These are phyloP conservation scores for Delonix regia DNA, from an alignment of 306 rosid species.

Conservation along the genomic window DNA sequence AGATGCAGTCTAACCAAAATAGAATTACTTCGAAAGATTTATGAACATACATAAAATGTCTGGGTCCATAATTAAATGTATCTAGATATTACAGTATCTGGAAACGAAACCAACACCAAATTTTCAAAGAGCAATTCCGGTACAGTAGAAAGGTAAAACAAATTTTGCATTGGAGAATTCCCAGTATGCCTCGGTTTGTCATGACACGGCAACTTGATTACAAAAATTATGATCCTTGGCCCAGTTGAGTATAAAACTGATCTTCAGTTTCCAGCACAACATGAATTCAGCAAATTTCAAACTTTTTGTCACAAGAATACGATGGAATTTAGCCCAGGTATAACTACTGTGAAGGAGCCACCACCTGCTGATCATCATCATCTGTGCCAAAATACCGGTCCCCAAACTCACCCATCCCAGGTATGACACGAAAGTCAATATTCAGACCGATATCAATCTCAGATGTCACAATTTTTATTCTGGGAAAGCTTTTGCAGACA, in stretches of 20 bases:
- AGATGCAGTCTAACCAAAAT: background rate
- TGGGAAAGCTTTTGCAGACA: constrained; percentile 91
- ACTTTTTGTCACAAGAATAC: constrained; percentile 30
- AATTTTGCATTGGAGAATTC: constrained; percentile 38
- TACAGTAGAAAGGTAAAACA: constrained; percentile 17
- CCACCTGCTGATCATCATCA: constrained; percentile 65
- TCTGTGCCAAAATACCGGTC: constrained; percentile 98
- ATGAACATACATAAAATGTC: constrained; percentile 9
- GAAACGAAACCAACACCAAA: constrained; percentile 20
- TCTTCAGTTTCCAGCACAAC: constrained; percentile 35
- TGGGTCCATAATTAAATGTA: constrained; percentile 5
- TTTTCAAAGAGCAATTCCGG: constrained; percentile 5
- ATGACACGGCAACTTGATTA: constrained; percentile 3
- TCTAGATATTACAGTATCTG: constrained; percentile 3
- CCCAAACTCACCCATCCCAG: constrained; percentile 99
- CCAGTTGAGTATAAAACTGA: constrained; percentile 34
- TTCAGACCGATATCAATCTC: constrained; percentile 90
- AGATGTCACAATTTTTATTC: constrained; percentile 93
- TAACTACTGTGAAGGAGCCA: constrained; percentile 48
- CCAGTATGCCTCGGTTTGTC: constrained; percentile 17
- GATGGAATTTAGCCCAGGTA: constrained; percentile 29
- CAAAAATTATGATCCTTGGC: background rate
- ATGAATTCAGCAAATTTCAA: constrained; percentile 38
- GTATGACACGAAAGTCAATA: constrained; percentile 82
- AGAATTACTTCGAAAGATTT: background rate